Evolutionary conservation across 805 yeast species (phyloP).

Genomic region (Zygoascus flipseniorum): DNA sequence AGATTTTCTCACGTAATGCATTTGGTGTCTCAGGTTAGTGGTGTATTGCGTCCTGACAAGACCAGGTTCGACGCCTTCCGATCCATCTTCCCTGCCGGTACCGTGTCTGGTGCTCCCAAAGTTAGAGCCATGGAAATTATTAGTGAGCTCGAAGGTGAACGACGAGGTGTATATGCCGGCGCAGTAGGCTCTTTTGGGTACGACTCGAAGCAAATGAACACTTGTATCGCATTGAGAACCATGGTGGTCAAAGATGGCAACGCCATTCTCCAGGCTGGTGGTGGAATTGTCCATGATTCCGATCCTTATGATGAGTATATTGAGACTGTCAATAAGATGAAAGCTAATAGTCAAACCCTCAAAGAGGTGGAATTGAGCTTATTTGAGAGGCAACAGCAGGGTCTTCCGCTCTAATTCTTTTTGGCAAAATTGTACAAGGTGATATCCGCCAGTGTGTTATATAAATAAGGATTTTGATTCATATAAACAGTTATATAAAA

Average conservation of each 20-base stretch:
- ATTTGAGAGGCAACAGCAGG: constrained; percentile 7
- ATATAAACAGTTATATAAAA: no score
- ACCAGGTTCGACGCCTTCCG: constrained; percentile 95
- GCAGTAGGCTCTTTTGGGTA: constrained; percentile 99
- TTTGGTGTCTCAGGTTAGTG: constrained; percentile 89
- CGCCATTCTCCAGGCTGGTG: constrained; percentile 97
- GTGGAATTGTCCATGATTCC: constrained; percentile 93
- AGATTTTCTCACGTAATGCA: constrained; percentile 97
- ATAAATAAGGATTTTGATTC: no score
- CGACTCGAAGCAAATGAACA: constrained; percentile 91
- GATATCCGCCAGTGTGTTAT: no score
- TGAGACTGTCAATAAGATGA: constrained; percentile 96
- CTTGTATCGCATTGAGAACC: constrained; percentile 95
- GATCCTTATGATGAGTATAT: constrained; percentile 93
- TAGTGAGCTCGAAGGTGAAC: constrained; percentile 80
- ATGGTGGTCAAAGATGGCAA: constrained; percentile 88
- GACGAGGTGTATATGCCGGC: constrained; percentile 96
- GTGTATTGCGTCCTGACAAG: constrained; percentile 73
- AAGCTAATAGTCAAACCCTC: constrained; percentile 82
- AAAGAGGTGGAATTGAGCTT: constrained; percentile 73
- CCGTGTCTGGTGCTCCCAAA: constrained; percentile 98
- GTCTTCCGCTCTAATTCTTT: not conserved
- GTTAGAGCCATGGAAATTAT: constrained; percentile 94
- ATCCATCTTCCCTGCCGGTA: constrained; percentile 98
- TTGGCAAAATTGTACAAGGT: not conserved